A percentile compares a stretch with the other conserved stretches of the same genome.
Evolutionary conservation across 352 stramenopile species (phyloP).

Genomic region (Phytophthora pluvialis): DNA sequence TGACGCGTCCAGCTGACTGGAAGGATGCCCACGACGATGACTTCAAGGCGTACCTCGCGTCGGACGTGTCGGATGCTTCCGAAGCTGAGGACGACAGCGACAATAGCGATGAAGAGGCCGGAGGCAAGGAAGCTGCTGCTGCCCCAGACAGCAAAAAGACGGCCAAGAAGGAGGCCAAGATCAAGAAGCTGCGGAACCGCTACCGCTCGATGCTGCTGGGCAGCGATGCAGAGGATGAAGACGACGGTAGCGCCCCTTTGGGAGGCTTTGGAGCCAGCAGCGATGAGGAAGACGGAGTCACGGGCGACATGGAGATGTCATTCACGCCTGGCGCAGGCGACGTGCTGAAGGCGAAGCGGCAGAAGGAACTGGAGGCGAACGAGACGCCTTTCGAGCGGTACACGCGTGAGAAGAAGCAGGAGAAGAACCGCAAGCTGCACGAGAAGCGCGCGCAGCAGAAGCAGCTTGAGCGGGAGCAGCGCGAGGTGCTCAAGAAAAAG

Average conservation of each 20-base stretch:
- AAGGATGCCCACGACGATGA: slow-evolving; percentile 92
- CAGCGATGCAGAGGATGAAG: slow-evolving; percentile 73
- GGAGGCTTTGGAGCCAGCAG: slow-evolving; percentile 35
- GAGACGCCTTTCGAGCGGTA: slow-evolving; percentile 89
- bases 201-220: slow-evolving; percentile 84
- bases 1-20: slow-evolving; percentile 78
- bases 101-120: slow-evolving; percentile 38
- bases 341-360: slow-evolving; percentile 76
- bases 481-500: slow-evolving; percentile 73
- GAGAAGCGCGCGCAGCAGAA: slow-evolving; percentile 77
- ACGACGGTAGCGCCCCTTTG: slow-evolving; percentile 42
- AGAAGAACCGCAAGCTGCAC: slow-evolving; percentile 87
- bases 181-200: slow-evolving; percentile 82
- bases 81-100: slow-evolving; percentile 55
- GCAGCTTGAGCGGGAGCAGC: slow-evolving; percentile 64
- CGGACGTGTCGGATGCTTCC: slow-evolving; percentile 72
- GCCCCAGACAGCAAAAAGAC: slow-evolving; percentile 43
- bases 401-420: slow-evolving; percentile 83
- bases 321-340: slow-evolving; percentile 77
- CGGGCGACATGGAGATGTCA: slow-evolving; percentile 85
- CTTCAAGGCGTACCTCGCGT: slow-evolving; percentile 94
- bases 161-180: slow-evolving; percentile 69
- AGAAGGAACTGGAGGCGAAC: slow-evolving; percentile 76
- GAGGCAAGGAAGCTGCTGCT: slow-evolving; percentile 10
- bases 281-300: slow-evolving; percentile 38